These are phyloP conservation scores for Neolentinus lepideus DNA, from an alignment of 1,284 basidiomycete species.

Conservation along the genomic window DNA sequence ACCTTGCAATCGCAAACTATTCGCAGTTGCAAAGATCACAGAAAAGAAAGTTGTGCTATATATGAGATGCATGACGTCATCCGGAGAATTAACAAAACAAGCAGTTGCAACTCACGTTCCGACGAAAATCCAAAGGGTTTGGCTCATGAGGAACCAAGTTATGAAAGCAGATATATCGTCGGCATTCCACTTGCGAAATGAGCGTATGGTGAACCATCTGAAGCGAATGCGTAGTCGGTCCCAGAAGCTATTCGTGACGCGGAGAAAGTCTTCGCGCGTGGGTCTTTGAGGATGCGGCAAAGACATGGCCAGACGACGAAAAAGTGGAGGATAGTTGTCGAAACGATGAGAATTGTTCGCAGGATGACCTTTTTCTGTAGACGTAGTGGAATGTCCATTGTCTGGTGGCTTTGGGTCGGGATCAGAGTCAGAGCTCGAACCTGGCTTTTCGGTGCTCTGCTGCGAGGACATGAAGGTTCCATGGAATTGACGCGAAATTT, in stretches of 20 bases:
- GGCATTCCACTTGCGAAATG: conserved; percentile 92
- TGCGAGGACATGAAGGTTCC: background rate
- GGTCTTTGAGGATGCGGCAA: conserved; percentile 78
- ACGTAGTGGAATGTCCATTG: background rate
- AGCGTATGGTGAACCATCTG: conserved; percentile 96
- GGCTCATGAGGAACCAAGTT: conserved; percentile 91
- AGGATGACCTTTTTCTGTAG: background rate
- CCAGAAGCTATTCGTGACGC: conserved; percentile 85
- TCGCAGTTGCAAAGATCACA: conserved; percentile 83
- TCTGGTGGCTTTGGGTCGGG: background rate
- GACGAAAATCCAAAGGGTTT: conserved; percentile 88
- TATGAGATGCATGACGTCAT: conserved; percentile 10
- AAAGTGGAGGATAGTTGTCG: conserved; percentile 76
- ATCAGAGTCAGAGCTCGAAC: background rate
- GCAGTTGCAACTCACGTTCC: conserved; percentile 78
- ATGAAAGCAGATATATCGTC: conserved; percentile 97
- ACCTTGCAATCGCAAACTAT: conserved; percentile 90
- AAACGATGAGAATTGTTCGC: conserved; percentile 26
- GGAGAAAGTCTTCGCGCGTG: conserved; percentile 83
- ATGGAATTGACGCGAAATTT: background rate
- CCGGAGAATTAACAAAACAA: conserved; percentile 2
- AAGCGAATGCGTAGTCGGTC: conserved; percentile 88
- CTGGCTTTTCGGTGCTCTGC: background rate
- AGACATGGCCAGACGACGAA: conserved; percentile 66
- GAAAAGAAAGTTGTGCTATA: conserved; percentile 92